These are phyloP conservation scores for Fonsecaea multimorphosa DNA, from an alignment of 2,329 filamentous ascomycete genomes.

Conservation along the genomic window DNA sequence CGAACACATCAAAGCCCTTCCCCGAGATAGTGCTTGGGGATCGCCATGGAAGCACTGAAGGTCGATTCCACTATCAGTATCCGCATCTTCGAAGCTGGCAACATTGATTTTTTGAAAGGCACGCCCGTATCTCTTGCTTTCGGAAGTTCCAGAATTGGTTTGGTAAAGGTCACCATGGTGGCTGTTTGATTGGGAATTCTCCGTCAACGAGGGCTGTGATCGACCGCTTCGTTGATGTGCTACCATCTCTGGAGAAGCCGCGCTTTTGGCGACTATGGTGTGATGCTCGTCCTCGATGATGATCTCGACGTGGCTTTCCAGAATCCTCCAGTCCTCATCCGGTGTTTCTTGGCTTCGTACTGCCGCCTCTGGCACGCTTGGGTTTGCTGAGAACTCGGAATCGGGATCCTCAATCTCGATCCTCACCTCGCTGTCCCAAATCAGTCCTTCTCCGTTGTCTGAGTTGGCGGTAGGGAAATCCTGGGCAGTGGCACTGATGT, in stretches of 20 bases:
- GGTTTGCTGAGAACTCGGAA: conserved; percentile 2
- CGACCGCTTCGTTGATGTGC: background rate
- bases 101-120: conserved; percentile 9
- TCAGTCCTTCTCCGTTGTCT: conserved; percentile 27
- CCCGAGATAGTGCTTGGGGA: conserved; percentile 10
- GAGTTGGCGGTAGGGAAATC: background rate
- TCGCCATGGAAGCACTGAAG: background rate
- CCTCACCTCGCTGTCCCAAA: conserved; percentile 39
- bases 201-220: conserved; percentile 6
- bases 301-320: conserved; percentile 35
- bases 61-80: conserved; percentile 23
- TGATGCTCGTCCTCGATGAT: conserved; percentile 26
- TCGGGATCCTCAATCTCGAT: conserved; percentile 32
- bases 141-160: background rate
- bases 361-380: background rate
- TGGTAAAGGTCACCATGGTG: background rate
- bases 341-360: background rate
- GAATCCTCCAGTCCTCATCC: conserved; percentile 25
- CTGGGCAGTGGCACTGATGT: background rate
- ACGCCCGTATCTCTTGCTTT: conserved; percentile 20
- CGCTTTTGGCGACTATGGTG: conserved; percentile 9
- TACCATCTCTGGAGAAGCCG: conserved; percentile 16
- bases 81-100: conserved; percentile 21
- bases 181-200: conserved; percentile 12
- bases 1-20: conserved; percentile 23